Evolutionary conservation across 2,329 filamentous ascomycete species (phyloP), one percentile per base, ranked within the genome.

Genomic region (Beauveria caledonica): DNA sequence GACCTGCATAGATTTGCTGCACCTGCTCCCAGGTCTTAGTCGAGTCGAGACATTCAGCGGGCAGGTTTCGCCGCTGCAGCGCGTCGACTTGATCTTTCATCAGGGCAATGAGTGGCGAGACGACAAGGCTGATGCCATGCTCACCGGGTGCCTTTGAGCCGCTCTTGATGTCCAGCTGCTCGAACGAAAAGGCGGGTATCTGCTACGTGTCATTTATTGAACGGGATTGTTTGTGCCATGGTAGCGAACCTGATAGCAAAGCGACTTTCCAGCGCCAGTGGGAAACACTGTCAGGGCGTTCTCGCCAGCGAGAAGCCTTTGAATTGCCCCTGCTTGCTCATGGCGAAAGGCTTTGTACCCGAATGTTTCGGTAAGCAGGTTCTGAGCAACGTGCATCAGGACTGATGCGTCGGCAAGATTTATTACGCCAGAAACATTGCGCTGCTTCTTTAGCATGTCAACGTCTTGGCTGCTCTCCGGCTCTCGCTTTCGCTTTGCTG

Each of bases 61-160:
- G 66, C 10, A 86, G 77, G 0, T 78, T 78, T 29, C 76, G 74
- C 10, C 73, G 73, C 51, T 75, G 71, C 21, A 86, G 71, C 1
- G 78, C 77, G 63, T 85, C 82, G 0, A 83, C 80, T 64, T 86
- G 83, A 62, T 85, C 82, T 65, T 85, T 85, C 81, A 84, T 84
- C 58, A 85, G 66, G 2, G 80, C 80, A 56, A 84, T 80, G 3
- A 84, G 69, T 0, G 81, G 81, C 0, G 80, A 84, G 2, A 84
- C 79, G 3, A 84, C 79, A 6, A 85, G 74, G 1, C 80, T 84
- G 63, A 84, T 77, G 6, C 80, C 83, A 11, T 72, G 68, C 19
- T 75, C 72, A 2, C 68, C 68, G 0, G 67, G 56, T 0, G 65
- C 65, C 46, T 70, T 64, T 2, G 63, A 63, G 1, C 68, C 69